Conservation (phyloP, 1,139 yeast species). For the Scheffersomyces stambukii region DNA sequence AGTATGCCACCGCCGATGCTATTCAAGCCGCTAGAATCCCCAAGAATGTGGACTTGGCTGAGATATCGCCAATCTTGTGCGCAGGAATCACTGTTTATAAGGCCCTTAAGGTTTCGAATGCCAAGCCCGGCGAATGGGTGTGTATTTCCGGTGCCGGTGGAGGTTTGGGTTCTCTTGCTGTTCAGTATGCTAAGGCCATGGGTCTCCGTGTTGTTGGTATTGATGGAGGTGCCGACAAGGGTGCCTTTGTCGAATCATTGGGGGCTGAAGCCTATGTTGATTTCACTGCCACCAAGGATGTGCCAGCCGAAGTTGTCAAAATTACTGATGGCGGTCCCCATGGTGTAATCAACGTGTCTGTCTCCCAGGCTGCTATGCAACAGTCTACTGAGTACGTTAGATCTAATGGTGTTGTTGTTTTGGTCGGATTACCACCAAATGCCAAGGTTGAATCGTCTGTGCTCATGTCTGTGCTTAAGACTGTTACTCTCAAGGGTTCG, state of each 20-base stretch:
- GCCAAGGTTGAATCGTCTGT: slow-evolving; percentile 61
- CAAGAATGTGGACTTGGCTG: slow-evolving; percentile 28
- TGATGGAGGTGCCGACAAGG: slow-evolving; percentile 71
- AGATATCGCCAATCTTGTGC: slow-evolving; percentile 47
- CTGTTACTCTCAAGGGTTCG: slow-evolving; percentile 65
- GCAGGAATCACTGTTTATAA: slow-evolving; percentile 86
- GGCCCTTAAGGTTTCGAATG: slow-evolving; percentile 68
- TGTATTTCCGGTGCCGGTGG: slow-evolving; percentile 83
- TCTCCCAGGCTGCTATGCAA: slow-evolving; percentile 66
- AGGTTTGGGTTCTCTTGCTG: slow-evolving; percentile 77
- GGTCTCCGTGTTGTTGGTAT: slow-evolving; percentile 74
- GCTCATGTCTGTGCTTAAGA: slow-evolving; percentile 61
- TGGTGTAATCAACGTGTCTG: slow-evolving; percentile 77
- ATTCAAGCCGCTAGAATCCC: slow-evolving; percentile 37
- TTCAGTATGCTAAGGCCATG: slow-evolving; percentile 81
- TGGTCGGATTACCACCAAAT: slow-evolving; percentile 77
- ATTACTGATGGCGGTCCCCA: slow-evolving; percentile 51
- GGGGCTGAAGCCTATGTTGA: slow-evolving; percentile 75
- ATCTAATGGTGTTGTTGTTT: slow-evolving; percentile 71
- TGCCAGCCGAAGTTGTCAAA: slow-evolving; percentile 23
- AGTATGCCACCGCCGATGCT: slow-evolving; percentile 66
- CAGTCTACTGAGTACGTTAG: slow-evolving; percentile 69
- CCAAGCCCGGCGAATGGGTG: slow-evolving; percentile 73
- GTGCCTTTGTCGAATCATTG: slow-evolving; percentile 45
- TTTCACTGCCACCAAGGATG: slow-evolving; percentile 42